Conservation (phyloP, 495 filamentous ascomycete genomes). For the Penicillium riverlandense region DNA sequence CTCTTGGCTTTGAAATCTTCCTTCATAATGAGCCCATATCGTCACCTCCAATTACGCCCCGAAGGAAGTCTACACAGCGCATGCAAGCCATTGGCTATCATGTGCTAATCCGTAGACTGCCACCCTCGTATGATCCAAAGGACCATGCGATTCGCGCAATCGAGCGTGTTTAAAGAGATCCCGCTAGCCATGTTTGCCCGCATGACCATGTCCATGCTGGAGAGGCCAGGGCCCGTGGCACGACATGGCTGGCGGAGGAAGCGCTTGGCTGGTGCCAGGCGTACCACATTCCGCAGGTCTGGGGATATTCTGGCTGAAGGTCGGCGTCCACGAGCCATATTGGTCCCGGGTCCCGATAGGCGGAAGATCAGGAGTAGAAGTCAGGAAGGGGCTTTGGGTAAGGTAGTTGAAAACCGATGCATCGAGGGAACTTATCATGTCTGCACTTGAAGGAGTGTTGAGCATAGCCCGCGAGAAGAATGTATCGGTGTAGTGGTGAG, state of each 20-base stretch:
- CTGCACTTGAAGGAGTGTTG: conserved; percentile 20
- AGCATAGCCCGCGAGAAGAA: conserved; percentile 27
- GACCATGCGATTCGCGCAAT: too few relatives aligned
- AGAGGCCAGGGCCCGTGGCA: conserved; percentile 32
- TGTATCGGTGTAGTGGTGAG: conserved; percentile 28
- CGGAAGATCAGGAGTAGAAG: conserved; percentile 17
- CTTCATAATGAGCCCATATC: too few relatives aligned
- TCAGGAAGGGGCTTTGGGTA: conserved; percentile 16
- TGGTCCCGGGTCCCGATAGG: conserved; percentile 15
- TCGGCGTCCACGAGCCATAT: conserved; percentile 29
- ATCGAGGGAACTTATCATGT: conserved; percentile 26
- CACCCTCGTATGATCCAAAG: too few relatives aligned
- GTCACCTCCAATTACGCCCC: too few relatives aligned
- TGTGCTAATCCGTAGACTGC: too few relatives aligned
- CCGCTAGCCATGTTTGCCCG: too few relatives aligned
- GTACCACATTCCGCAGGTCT: conserved; percentile 25
- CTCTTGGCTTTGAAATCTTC: too few relatives aligned
- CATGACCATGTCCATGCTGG: too few relatives aligned
- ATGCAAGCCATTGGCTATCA: too few relatives aligned
- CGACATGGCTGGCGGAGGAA: conserved; percentile 17
- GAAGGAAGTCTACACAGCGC: too few relatives aligned
- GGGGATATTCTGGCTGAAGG: conserved; percentile 36
- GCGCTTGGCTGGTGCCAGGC: conserved; percentile 12
- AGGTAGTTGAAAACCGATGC: conserved; percentile 28
- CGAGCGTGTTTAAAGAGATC: too few relatives aligned